Evolutionary conservation across 768 basidiomycete species (phyloP).

Genomic region (Leccinum sublutescens): DNA sequence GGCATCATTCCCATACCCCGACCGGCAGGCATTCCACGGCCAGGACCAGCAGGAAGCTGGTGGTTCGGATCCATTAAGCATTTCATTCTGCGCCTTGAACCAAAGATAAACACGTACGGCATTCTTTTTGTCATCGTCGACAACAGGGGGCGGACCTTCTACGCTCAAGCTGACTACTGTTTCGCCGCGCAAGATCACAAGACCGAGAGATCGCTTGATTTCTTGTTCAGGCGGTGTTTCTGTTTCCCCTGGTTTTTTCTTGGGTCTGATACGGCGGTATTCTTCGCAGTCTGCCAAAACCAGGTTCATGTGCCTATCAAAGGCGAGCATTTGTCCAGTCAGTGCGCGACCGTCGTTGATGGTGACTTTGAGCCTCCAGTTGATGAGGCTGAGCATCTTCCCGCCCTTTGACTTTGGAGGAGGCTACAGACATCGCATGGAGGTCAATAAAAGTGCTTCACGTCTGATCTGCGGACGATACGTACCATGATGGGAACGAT

Average conservation of each 20-base stretch:
- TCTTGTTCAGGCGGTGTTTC: slow-evolving; percentile 82
- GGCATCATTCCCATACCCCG: slow-evolving; percentile 97
- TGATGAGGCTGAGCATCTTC: slow-evolving; percentile 96
- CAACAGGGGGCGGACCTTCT: slow-evolving; percentile 91
- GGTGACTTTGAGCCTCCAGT: slow-evolving; percentile 96
- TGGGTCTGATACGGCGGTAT: slow-evolving; percentile 87
- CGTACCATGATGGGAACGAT: slow-evolving; percentile 60
- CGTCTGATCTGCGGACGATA: slow-evolving; percentile 17
- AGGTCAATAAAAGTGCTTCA: slow-evolving; percentile 9
- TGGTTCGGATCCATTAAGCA: slow-evolving; percentile 20
- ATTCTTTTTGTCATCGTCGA: slow-evolving; percentile 87
- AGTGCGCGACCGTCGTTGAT: slow-evolving; percentile 96
- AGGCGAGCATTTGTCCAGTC: slow-evolving; percentile 98
- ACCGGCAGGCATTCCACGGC: slow-evolving; percentile 93
- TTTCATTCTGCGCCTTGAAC: slow-evolving; percentile 1
- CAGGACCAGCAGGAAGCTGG: slow-evolving; percentile 85
- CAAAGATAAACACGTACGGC: slow-evolving; percentile 46
- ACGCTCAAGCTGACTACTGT: slow-evolving; percentile 93
- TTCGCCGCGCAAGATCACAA: slow-evolving; percentile 95
- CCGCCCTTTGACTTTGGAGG: slow-evolving; percentile 97
- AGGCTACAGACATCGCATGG: slow-evolving; percentile 48
- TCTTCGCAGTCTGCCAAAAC: slow-evolving; percentile 98
- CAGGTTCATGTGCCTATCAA: slow-evolving; percentile 99
- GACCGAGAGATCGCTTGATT: slow-evolving; percentile 94
- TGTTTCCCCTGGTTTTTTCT: slow-evolving; percentile 81